phyloP scores from a whole-genome alignment of 1,284 basidiomycete genomes.

The Schizophyllum commune region DNA sequence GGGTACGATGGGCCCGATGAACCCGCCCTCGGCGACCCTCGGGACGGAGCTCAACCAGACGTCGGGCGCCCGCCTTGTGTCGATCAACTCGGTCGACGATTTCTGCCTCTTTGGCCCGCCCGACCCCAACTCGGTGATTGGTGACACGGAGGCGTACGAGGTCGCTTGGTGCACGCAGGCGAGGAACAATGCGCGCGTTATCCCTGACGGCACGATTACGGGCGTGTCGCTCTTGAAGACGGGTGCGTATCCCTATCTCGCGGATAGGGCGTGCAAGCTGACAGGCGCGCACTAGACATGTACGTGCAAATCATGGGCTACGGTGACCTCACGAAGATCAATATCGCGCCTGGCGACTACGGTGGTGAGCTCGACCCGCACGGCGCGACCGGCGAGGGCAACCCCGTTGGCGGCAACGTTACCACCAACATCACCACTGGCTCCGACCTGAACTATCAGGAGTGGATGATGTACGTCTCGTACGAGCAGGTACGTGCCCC shows the following conservation, averaged over 20 bases:
- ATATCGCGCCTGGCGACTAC: constrained; percentile 25
- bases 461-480: constrained; percentile 29
- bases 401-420: constrained; percentile 38
- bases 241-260: constrained; percentile 13
- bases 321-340: constrained; percentile 31
- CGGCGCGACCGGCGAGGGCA: constrained; percentile 49
- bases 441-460: constrained; percentile 22
- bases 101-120: constrained; percentile 36
- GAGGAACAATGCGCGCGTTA: constrained; percentile 51
- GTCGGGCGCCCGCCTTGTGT: constrained; percentile 28
- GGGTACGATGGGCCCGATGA: constrained; percentile 31
- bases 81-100: constrained; percentile 33
- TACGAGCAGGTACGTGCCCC: constrained; percentile 11
- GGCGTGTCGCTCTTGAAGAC: constrained; percentile 52
- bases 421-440: constrained; percentile 28
- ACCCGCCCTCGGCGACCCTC: constrained; percentile 29
- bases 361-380: constrained; percentile 65
- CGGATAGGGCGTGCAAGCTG: background rate
- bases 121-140: background rate
- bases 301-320: constrained; percentile 34
- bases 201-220: constrained; percentile 48
- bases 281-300: constrained; percentile 18
- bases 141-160: constrained; percentile 37
- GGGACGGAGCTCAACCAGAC: constrained; percentile 33
- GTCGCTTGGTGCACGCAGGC: constrained; percentile 67